Evolutionary conservation across 305 asterid species (phyloP), one percentile per base, ranked within the genome.

Genomic region (Fraxinus nigra): DNA sequence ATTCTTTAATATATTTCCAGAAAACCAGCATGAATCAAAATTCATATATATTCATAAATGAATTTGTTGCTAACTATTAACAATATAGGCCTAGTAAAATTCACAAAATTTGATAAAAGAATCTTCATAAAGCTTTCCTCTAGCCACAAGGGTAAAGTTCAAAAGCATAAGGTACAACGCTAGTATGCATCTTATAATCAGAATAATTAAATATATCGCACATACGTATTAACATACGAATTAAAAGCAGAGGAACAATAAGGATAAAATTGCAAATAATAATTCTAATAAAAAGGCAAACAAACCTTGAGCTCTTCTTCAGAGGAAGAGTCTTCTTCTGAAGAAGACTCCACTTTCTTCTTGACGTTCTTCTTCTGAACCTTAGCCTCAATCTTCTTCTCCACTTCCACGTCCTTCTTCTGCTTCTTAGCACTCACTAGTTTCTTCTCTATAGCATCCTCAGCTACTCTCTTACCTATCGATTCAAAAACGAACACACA

Each of bases 261-360:
- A 67, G n/a, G 38, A 26, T 2, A 63, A 24, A 69, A 28, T 8
- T 3, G 73, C n/a, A 61, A 24, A 65, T 0, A 63, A 63, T 63
- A 26, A 22, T 63, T 24, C 10, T 7, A 67, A 28, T 11, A 63
- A 24, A 22, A 24, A 24, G 33, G 37, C 9, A 69, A 16, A 18
- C 43, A 69, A 69, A 69, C 75, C 75, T 30, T 32, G 75, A 69
- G 22, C 38, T 69, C 75, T 51, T 51, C 63, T 51, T 51, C 63
- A 51, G 63, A 51, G 3, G 63, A 51, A 51, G 63, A 51, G 63
- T 51, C 63, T 0, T 88, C 91, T 0, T 81, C 87, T 0, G 59
- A 48, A 48, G 91, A 90, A 24, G 84, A 40, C 54, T 84, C 40
- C 85, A 5, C 84, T 43, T 85, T 86, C 88, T 87, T 88, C 34